Conservation (phyloP, 306 rosid species). For the Carpinus viminea region DNA sequence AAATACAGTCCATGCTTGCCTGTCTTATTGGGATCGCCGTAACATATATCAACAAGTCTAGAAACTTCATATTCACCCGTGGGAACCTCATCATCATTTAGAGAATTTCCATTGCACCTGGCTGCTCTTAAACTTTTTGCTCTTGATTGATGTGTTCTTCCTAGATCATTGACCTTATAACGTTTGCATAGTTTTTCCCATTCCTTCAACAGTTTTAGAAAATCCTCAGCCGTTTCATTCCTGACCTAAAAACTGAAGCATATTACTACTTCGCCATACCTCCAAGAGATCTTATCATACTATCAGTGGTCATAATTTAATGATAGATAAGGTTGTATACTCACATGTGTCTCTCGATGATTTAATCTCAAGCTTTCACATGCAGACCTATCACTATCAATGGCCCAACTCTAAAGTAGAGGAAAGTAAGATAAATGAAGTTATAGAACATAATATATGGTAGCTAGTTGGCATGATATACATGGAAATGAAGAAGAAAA, state of each 20-base stretch:
- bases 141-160: constrained; percentile 32
- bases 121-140: constrained; percentile 30
- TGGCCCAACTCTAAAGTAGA: constrained; percentile 78
- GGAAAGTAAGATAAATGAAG: constrained; percentile 29
- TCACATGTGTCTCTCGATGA: constrained; percentile 78
- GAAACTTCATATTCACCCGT: constrained; percentile 64
- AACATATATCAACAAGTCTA: constrained; percentile 69
- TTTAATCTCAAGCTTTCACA: constrained; percentile 76
- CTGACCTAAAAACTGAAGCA: constrained; percentile 61
- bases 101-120: constrained; percentile 22
- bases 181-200: constrained; percentile 86
- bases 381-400: constrained; percentile 68
- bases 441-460: constrained; percentile 10
- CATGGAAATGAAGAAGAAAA: constrained; percentile 14
- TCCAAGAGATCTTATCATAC: neutral
- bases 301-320: neutral
- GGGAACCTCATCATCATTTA: constrained; percentile 28
- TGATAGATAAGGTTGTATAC: constrained; percentile 30
- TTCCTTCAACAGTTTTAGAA: constrained; percentile 70
- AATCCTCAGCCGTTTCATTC: constrained; percentile 84
- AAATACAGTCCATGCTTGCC: constrained; percentile 63
- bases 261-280: constrained; percentile 18
- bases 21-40: constrained; percentile 68
- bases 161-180: constrained; percentile 35
- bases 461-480: constrained; percentile 14